Conservation (phyloP, 2,329 filamentous ascomycete species). For the Pestalotiopsis sp. region DNA sequence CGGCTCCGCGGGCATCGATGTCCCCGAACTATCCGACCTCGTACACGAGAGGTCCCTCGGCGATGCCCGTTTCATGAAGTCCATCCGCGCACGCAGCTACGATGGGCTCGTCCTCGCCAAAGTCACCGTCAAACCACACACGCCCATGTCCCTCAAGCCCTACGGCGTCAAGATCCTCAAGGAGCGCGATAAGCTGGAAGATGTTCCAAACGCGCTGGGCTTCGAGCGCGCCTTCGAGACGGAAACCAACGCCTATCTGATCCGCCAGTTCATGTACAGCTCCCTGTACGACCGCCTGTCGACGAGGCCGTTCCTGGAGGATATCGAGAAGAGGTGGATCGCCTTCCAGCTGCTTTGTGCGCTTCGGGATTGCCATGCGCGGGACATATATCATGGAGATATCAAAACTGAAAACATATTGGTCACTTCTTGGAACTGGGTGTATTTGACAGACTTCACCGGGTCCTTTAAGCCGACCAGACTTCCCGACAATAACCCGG, state of each 20-base stretch:
- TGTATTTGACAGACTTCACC: slow-evolving; percentile 97
- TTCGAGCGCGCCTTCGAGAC: slow-evolving; percentile 94
- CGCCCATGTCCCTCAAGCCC: slow-evolving; percentile 75
- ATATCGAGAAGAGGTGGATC: slow-evolving; percentile 99
- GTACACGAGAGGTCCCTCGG: slow-evolving; percentile 92
- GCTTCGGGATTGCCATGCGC: slow-evolving; percentile 85
- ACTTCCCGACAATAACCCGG: slow-evolving; percentile 93
- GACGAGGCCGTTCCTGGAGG: slow-evolving; percentile 93
- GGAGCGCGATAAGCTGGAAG: slow-evolving; percentile 76
- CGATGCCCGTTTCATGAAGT: slow-evolving; percentile 94
- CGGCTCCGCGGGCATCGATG: slow-evolving; percentile 90
- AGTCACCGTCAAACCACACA: slow-evolving; percentile 90
- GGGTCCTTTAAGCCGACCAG: slow-evolving; percentile 93
- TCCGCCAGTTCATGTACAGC: slow-evolving; percentile 94
- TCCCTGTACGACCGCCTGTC: slow-evolving; percentile 97
- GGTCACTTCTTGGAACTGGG: slow-evolving; percentile 99
- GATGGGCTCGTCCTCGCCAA: slow-evolving; percentile 94
- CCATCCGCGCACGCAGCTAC: slow-evolving; percentile 84
- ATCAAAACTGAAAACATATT: slow-evolving; percentile 98
- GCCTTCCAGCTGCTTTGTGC: slow-evolving; percentile 94
- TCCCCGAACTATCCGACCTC: slow-evolving; percentile 87
- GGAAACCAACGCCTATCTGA: slow-evolving; percentile 86
- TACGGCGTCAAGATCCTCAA: slow-evolving; percentile 79
- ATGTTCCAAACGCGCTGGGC: slow-evolving; percentile 86
- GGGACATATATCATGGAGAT: slow-evolving; percentile 92